Percentiles rank a stretch among this genome's conserved stretches.
Evolutionary conservation across 257 asterid genomes (phyloP).

Genomic region (Capsicum chinense): DNA sequence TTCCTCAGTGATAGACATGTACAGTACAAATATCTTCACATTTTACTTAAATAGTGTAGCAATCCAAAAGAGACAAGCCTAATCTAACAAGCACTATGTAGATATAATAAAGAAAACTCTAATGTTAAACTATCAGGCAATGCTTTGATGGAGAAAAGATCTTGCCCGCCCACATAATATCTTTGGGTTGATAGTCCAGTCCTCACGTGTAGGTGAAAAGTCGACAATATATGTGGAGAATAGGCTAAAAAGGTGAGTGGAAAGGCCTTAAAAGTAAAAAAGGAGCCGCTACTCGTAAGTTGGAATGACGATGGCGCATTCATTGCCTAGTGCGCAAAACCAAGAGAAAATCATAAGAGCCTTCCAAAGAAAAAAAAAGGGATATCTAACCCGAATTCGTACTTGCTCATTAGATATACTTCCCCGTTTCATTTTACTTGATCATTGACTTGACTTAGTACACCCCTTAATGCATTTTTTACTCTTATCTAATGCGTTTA

Average conservation of each 20-base stretch:
- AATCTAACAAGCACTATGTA: not conserved
- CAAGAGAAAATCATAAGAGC: not conserved
- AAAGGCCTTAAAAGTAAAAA: not conserved
- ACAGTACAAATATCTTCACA: not conserved
- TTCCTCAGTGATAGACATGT: not conserved
- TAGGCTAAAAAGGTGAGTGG: not conserved
- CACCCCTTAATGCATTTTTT: too few relatives aligned
- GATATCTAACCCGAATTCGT: not conserved
- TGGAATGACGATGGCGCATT: conserved; percentile 25
- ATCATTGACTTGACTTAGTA: too few relatives aligned
- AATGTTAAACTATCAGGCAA: not conserved
- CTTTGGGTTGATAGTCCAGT: conserved; percentile 23
- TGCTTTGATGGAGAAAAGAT: not conserved
- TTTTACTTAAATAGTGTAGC: not conserved
- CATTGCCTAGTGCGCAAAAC: conserved; percentile 11
- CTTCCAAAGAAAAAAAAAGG: not conserved
- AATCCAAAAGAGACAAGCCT: not conserved
- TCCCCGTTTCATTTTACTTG: too few relatives aligned
- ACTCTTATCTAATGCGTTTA: too few relatives aligned
- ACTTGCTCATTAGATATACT: not conserved
- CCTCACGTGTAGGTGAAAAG: conserved; percentile 20
- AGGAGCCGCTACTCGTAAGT: conserved; percentile 16
- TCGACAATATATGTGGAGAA: conserved; percentile 19
- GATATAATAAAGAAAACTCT: not conserved
- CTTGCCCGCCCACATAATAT: not conserved